Conservation (phyloP, 805 yeast genomes). For the Candida montana region DNA sequence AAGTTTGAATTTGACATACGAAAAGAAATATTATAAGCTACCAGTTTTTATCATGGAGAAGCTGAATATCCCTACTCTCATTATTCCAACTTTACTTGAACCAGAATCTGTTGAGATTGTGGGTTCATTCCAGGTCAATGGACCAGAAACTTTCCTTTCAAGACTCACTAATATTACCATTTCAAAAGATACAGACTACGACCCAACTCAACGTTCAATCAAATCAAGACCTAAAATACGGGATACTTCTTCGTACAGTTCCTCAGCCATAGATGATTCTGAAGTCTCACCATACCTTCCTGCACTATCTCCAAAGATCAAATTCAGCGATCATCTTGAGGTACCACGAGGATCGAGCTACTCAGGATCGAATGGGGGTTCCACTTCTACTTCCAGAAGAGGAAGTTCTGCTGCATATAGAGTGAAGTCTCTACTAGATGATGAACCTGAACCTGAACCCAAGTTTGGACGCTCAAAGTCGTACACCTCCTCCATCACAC, state of each 20-base stretch:
- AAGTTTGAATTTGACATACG: slow-evolving; percentile 5
- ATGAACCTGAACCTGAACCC: slow-evolving; percentile 8
- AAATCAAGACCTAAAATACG: background rate
- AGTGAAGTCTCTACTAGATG: slow-evolving; percentile 21
- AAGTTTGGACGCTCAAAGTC: slow-evolving; percentile 15
- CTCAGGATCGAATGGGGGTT: background rate
- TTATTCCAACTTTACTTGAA: slow-evolving; percentile 16
- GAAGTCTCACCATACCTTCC: slow-evolving; percentile 1
- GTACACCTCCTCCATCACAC: slow-evolving; percentile 1
- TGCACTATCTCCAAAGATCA: slow-evolving; percentile 14
- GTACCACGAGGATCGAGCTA: slow-evolving; percentile 11
- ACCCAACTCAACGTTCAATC: background rate
- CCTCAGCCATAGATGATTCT: background rate
- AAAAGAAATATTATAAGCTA: slow-evolving; percentile 9
- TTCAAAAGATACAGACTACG: slow-evolving; percentile 3
- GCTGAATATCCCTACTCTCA: slow-evolving; percentile 17
- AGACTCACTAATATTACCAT: background rate
- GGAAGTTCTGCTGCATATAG: slow-evolving; percentile 16
- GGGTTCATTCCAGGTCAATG: background rate
- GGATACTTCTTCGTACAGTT: background rate
- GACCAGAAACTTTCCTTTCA: background rate
- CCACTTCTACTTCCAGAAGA: slow-evolving; percentile 13
- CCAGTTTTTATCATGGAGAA: slow-evolving; percentile 17
- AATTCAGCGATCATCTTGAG: slow-evolving; percentile 16
- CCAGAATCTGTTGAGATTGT: background rate